Conservation (phyloP, 352 stramenopile species). For the Thalassiosira oceanica region DNA sequence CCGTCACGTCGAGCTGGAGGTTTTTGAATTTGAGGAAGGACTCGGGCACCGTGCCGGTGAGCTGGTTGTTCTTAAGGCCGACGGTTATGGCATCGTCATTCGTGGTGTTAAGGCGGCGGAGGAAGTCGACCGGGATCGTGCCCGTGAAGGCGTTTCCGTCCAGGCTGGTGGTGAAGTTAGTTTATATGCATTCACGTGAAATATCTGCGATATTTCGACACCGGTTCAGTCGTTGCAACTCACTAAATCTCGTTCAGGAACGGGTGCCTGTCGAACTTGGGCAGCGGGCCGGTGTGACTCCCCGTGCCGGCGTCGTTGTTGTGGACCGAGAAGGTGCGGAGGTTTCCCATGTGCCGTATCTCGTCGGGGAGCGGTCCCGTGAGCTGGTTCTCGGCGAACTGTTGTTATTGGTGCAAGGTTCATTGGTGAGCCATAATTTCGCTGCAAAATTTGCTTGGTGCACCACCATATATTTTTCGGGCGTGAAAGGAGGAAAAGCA, state of each 20-base stretch:
- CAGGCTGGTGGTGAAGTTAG: conserved; percentile 23
- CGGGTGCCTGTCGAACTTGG: conserved; percentile 43
- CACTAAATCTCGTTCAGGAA: conserved; percentile 52
- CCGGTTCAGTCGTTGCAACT: conserved; percentile 4
- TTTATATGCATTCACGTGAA: not conserved
- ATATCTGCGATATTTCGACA: not conserved
- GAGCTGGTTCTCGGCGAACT: conserved; percentile 55
- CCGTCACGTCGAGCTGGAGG: conserved; percentile 66
- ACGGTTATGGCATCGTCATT: conserved; percentile 43
- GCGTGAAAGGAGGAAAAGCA: too few species aligned
- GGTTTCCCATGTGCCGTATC: conserved; percentile 52
- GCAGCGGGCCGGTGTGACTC: conserved; percentile 39
- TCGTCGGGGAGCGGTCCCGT: conserved; percentile 36
- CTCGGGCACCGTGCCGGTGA: conserved; percentile 58
- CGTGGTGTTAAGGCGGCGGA: conserved; percentile 27
- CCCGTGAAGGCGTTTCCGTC: conserved; percentile 63
- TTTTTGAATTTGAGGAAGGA: conserved; percentile 52
- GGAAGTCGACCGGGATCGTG: conserved; percentile 43
- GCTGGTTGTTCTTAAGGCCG: conserved; percentile 63
- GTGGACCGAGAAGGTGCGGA: conserved; percentile 58
- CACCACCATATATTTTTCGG: not conserved
- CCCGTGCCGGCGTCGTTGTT: conserved; percentile 48
- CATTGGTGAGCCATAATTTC: not conserved
- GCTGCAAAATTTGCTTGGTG: not conserved
- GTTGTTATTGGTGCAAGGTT: not conserved